These are phyloP conservation scores for Piromyces sp. DNA, from an alignment of 192 early-diverging fungal genomes.

Conservation along the genomic window DNA sequence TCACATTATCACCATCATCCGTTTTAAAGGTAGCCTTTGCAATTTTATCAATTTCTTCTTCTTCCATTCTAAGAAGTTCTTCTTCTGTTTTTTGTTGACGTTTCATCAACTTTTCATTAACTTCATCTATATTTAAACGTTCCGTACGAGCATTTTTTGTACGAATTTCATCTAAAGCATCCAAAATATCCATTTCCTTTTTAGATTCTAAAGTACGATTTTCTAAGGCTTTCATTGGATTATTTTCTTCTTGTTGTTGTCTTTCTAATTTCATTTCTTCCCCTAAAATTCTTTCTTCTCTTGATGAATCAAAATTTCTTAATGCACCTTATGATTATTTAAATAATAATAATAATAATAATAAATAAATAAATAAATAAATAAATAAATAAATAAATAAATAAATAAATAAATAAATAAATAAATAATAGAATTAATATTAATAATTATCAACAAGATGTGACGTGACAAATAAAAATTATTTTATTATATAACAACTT, in stretches of 20 bases:
- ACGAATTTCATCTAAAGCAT: conserved; percentile 86
- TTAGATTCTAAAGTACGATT: conserved; percentile 85
- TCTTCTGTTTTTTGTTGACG: conserved; percentile 2
- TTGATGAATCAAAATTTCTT: conserved; percentile 90
- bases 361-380: too few species aligned
- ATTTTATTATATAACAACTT: too few species aligned
- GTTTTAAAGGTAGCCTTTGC: conserved; percentile 44
- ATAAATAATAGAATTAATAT: too few species aligned
- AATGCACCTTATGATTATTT: conserved; percentile 18
- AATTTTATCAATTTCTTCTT: conserved; percentile 9
- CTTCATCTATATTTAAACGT: conserved; percentile 44
- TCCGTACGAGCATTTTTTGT: conserved; percentile 72
- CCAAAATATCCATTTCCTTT: conserved; percentile 93
- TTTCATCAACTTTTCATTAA: conserved; percentile 31
- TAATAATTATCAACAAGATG: too few species aligned
- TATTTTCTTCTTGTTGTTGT: conserved; percentile 69
- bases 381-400: too few species aligned
- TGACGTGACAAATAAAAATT: too few species aligned
- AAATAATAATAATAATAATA: too few species aligned
- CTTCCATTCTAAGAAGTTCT: background rate
- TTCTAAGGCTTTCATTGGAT: conserved; percentile 90
- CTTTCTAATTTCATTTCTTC: conserved; percentile 37
- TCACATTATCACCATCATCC: conserved; percentile 45
- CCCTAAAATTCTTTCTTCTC: conserved; percentile 29
- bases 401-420: too few species aligned